Percentiles rank a stretch among this genome's conserved stretches.
phyloP scores from a whole-genome alignment of 345 rosid genomes.

The Dipteronia sinensis region DNA sequence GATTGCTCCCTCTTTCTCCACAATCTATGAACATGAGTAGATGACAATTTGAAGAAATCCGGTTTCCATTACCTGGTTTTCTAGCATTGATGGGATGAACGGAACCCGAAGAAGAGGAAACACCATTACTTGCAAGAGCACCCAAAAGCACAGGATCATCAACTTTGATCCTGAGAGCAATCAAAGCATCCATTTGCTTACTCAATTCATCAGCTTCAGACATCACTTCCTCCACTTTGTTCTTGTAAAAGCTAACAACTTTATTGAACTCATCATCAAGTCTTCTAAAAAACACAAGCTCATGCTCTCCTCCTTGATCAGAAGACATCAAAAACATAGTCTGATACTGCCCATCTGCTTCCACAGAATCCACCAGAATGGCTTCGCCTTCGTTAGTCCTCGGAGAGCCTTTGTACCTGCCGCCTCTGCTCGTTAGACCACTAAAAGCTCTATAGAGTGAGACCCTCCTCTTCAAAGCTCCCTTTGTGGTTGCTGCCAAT shows the following conservation, averaged over 20 bases:
- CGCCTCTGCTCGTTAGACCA: slow-evolving; percentile 36
- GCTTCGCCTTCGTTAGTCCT: slow-evolving; percentile 35
- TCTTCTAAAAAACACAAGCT: slow-evolving; percentile 50
- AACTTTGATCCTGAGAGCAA: slow-evolving; percentile 64
- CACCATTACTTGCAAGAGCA: background rate
- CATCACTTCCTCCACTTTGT: slow-evolving; percentile 48
- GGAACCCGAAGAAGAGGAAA: no score
- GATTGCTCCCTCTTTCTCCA: no score
- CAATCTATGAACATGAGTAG: no score
- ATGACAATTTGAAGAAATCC: no score
- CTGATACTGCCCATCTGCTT: slow-evolving; percentile 32
- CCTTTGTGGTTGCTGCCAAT: slow-evolving; percentile 1
- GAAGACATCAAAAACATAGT: slow-evolving; percentile 61
- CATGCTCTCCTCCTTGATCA: slow-evolving; percentile 59
- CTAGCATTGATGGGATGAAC: no score
- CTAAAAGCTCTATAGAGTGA: slow-evolving; percentile 65
- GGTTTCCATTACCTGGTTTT: no score
- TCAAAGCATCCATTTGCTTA: slow-evolving; percentile 68
- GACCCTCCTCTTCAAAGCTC: slow-evolving; percentile 38
- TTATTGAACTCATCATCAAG: slow-evolving; percentile 71
- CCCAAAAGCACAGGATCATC: slow-evolving; percentile 37
- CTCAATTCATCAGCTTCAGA: slow-evolving; percentile 67
- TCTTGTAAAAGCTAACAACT: slow-evolving; percentile 50
- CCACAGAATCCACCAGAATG: slow-evolving; percentile 42
- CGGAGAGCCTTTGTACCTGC: background rate